Evolutionary conservation across 192 early-diverging fungal species (phyloP), one percentile per base, ranked within the genome.

Genomic region (Coemansia sp.): DNA sequence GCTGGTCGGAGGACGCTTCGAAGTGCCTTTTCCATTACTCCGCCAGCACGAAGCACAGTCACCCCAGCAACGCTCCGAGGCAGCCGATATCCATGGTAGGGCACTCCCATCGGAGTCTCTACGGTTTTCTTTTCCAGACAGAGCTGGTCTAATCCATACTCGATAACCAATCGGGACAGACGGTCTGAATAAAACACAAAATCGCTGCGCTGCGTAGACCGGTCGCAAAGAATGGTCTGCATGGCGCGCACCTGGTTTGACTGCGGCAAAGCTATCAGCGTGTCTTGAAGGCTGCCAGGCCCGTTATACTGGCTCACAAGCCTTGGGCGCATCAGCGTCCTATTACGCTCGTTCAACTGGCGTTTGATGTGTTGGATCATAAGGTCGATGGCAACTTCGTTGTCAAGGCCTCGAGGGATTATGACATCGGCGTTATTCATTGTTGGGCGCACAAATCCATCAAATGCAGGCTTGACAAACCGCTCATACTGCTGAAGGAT

Each of bases 401-500:
- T 98, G 66, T 96, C 94, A 49, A 94, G 74, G 10, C 94, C 94
- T 59, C 94, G 90, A 15, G 95, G 94, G 65, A 98, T 91, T 65
- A 98, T 95, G 51, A 93, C 84, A 76, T 98, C 97, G 22, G 97
- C 95, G 68, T 91, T 91, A 76, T 90, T 93, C 85, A 94, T 93
- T 12, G 95, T 98, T 12, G 95, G 94, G 41, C 90, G 87, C 61
- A 98, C 93, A 66, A 91, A 91, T 42, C 92, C 91, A 70, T 98
- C 97, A 79, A 88, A 97, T 3, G 95, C 87, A 0, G 95, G 93
- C 74, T 98, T 98, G 62, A 98, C 97, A 68, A 95, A 98, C 67
- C 88, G 85, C 56, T 86, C 78, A 80, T 98, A 98, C 85, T 97
- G 95, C 76, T 90, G 81, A 48, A 98, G 78, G 3, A 97, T 88